phyloP scores from a whole-genome alignment of 2,329 filamentous ascomycete genomes.

The Xylaria sp. region DNA sequence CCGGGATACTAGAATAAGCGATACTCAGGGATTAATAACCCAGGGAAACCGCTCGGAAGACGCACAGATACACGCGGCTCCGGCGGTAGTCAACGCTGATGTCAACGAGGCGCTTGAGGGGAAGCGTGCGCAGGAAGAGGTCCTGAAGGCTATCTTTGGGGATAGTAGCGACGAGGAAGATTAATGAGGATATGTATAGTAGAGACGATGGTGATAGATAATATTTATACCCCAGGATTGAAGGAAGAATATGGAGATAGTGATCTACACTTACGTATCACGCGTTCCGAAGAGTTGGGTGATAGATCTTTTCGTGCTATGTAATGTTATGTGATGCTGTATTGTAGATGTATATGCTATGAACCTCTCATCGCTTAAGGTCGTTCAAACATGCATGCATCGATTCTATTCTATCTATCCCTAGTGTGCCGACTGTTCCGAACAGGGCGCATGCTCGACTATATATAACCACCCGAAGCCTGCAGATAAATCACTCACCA shows the following conservation, averaged over 20 bases:
- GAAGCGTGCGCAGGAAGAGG: slow-evolving; percentile 78
- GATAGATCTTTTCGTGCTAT: not conserved
- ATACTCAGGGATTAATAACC: not conserved
- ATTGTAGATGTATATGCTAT: not conserved
- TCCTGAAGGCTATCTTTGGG: slow-evolving; percentile 94
- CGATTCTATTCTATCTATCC: slow-evolving; percentile 3
- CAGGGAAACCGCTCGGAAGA: not conserved
- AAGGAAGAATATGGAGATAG: not conserved
- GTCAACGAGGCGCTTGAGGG: slow-evolving; percentile 83
- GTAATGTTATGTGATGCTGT: not conserved
- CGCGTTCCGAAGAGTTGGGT: not conserved
- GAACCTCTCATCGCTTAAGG: not conserved
- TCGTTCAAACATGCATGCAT: not conserved
- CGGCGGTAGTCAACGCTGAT: slow-evolving; percentile 72
- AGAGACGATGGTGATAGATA: not conserved
- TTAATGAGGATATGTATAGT: slow-evolving; percentile 4
- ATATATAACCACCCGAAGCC: not conserved
- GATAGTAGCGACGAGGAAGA: slow-evolving; percentile 75
- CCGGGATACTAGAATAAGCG: not conserved
- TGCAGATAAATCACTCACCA: no score
- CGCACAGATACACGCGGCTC: not conserved
- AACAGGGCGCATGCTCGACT: not conserved
- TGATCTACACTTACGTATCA: not conserved
- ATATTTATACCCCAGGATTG: slow-evolving; percentile 20
- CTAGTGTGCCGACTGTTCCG: not conserved